Evolutionary conservation across 495 filamentous ascomycete species (phyloP).

Genomic region (Podospora pseudocomata): DNA sequence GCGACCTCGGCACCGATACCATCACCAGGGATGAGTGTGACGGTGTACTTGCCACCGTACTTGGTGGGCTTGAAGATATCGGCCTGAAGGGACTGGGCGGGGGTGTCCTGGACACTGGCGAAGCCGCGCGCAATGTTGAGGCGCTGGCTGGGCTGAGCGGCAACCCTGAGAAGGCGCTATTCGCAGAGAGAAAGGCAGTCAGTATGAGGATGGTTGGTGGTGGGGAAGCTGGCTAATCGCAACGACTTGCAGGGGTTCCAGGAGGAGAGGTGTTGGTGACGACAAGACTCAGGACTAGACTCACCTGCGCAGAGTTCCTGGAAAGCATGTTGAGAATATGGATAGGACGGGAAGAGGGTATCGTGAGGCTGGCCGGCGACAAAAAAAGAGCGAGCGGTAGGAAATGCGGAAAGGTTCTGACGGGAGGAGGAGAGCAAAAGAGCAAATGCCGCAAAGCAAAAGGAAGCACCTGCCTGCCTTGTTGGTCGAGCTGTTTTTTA

Average conservation of each 20-base stretch:
- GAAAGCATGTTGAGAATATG: conserved; percentile 52
- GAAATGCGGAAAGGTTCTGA: background rate
- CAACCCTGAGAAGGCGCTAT: conserved; percentile 56
- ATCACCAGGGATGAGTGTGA: conserved; percentile 96
- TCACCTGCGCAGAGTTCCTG: conserved; percentile 53
- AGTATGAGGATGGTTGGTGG: conserved; percentile 20
- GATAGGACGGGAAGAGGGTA: background rate
- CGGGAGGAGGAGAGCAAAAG: conserved; percentile 15
- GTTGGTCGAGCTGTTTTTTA: conserved; percentile 29
- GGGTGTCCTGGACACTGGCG: conserved; percentile 76
- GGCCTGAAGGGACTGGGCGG: conserved; percentile 78
- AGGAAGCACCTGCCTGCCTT: conserved; percentile 20
- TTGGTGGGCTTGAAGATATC: conserved; percentile 99
- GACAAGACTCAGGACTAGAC: conserved; percentile 25
- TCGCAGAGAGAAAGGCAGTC: conserved; percentile 17
- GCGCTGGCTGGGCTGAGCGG: conserved; percentile 46
- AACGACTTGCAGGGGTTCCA: background rate
- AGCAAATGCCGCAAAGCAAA: conserved; percentile 36
- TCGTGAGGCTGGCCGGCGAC: background rate
- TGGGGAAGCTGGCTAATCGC: conserved; percentile 5
- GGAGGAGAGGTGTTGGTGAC: background rate
- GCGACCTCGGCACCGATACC: conserved; percentile 98
- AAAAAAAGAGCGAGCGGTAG: background rate
- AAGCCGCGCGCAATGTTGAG: conserved; percentile 48
- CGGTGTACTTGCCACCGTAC: conserved; percentile 98